Conservation (phyloP, 1,284 basidiomycete genomes). For the Inonotus obliquus region DNA sequence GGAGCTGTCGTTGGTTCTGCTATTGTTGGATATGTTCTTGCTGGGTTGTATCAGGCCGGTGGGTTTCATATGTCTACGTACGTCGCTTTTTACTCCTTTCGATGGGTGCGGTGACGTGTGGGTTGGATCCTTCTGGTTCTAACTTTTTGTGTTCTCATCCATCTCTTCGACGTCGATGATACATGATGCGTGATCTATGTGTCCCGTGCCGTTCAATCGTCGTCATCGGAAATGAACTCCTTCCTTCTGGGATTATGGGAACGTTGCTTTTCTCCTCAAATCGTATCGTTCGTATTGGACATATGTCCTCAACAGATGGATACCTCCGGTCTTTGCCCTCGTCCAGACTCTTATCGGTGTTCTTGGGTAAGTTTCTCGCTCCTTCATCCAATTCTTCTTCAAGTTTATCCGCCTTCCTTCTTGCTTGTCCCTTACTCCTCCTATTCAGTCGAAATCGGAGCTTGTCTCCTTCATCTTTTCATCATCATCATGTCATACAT, state of each 20-base stretch:
- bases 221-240: neutral
- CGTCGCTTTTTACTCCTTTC: constrained; percentile 28
- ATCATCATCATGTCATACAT: too few relatives aligned
- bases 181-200: neutral
- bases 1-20: constrained; percentile 68
- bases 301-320: constrained; percentile 15
- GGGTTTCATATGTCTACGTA: constrained; percentile 79
- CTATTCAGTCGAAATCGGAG: too few relatives aligned
- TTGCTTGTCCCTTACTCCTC: too few relatives aligned
- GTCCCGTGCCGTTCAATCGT: neutral
- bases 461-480: too few relatives aligned
- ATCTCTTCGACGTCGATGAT: neutral
- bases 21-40: constrained; percentile 66
- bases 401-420: neutral
- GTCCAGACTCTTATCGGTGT: constrained; percentile 15
- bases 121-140: too few relatives aligned
- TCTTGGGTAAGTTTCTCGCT: constrained; percentile 13
- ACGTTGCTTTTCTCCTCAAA: neutral
- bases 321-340: constrained; percentile 16
- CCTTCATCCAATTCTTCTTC: neutral
- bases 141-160: too few relatives aligned
- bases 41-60: constrained; percentile 64
- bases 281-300: neutral
- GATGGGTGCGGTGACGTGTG: too few relatives aligned
- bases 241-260: neutral